Evolutionary conservation across 306 rosid species (phyloP).

Genomic region (Cucurbita ficifolia): DNA sequence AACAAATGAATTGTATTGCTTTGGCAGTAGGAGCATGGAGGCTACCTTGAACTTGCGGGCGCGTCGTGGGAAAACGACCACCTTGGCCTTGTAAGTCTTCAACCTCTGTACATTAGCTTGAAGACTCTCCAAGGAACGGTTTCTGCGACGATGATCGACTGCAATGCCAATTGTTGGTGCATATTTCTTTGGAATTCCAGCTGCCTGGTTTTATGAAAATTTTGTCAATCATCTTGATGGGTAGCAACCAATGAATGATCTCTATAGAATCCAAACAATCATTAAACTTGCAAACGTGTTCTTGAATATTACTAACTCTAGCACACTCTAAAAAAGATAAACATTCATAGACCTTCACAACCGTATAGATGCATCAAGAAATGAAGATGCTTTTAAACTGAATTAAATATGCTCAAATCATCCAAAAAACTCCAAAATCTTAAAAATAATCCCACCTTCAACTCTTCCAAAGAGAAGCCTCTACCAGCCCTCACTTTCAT

Average conservation of each 20-base stretch:
- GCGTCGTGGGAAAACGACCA: constrained; percentile 52
- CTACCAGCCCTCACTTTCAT: constrained; percentile 50
- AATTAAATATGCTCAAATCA: neutral
- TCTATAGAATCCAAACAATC: neutral
- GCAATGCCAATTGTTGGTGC: constrained; percentile 45
- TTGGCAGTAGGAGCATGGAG: too few species aligned
- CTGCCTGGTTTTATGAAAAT: constrained; percentile 17
- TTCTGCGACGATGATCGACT: constrained; percentile 40
- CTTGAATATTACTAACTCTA: neutral
- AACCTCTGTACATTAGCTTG: constrained; percentile 43
- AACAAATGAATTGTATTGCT: neutral
- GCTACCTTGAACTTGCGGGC: constrained; percentile 34
- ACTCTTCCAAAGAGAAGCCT: constrained; percentile 44
- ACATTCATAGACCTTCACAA: neutral
- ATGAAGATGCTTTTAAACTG: neutral
- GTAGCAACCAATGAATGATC: neutral
- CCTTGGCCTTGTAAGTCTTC: constrained; percentile 48
- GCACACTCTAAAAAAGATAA: too few species aligned
- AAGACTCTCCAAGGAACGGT: constrained; percentile 38
- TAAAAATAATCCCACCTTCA: constrained; percentile 24
- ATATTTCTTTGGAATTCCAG: constrained; percentile 43
- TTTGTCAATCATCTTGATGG: neutral
- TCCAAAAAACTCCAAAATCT: neutral
- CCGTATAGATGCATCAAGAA: neutral
- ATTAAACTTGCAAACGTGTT: neutral